A percentile compares a stretch with the other conserved stretches of the same genome.
Conservation (phyloP, 1,284 basidiomycete genomes). For the Trametes polyzona region DNA sequence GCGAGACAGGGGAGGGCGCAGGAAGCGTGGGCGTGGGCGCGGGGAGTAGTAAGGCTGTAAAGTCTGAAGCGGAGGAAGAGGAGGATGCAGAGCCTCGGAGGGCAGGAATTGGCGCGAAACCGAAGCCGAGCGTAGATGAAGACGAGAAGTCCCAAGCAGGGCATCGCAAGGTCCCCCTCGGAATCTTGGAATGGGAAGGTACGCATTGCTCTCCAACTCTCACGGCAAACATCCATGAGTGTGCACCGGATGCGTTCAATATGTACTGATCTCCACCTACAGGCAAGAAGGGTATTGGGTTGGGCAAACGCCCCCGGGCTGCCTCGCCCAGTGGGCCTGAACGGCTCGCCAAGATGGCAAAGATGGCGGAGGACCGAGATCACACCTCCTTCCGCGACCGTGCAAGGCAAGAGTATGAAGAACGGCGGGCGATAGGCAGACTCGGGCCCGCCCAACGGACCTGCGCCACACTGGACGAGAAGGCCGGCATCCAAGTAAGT, state of each 20-base stretch:
- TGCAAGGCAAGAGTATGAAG: slow-evolving; percentile 70
- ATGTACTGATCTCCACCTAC: neutral
- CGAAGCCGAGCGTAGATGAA: slow-evolving; percentile 8
- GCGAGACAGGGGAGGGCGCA: neutral
- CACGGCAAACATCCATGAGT: too few relatives aligned
- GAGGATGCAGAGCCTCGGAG: slow-evolving; percentile 15
- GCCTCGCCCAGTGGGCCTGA: slow-evolving; percentile 64
- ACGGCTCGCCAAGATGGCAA: slow-evolving; percentile 73
- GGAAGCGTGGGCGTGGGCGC: neutral
- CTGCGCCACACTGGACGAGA: slow-evolving; percentile 72
- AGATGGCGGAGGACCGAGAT: slow-evolving; percentile 61
- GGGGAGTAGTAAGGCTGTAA: neutral
- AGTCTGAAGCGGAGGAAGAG: slow-evolving; percentile 7
- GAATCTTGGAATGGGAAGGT: slow-evolving; percentile 80
- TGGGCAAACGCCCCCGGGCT: slow-evolving; percentile 69
- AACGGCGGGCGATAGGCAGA: slow-evolving; percentile 68
- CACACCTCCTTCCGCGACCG: slow-evolving; percentile 68
- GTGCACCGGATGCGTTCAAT: too few relatives aligned
- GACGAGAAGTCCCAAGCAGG: slow-evolving; percentile 7
- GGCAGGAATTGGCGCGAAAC: slow-evolving; percentile 20
- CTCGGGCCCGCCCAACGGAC: slow-evolving; percentile 72
- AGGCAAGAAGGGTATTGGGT: slow-evolving; percentile 81
- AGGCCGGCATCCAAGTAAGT: slow-evolving; percentile 63
- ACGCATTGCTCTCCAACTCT: slow-evolving; percentile 28
- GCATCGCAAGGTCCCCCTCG: slow-evolving; percentile 66